Conservation (phyloP, 2,329 filamentous ascomycete genomes). For the Epichloe sibirici region DNA sequence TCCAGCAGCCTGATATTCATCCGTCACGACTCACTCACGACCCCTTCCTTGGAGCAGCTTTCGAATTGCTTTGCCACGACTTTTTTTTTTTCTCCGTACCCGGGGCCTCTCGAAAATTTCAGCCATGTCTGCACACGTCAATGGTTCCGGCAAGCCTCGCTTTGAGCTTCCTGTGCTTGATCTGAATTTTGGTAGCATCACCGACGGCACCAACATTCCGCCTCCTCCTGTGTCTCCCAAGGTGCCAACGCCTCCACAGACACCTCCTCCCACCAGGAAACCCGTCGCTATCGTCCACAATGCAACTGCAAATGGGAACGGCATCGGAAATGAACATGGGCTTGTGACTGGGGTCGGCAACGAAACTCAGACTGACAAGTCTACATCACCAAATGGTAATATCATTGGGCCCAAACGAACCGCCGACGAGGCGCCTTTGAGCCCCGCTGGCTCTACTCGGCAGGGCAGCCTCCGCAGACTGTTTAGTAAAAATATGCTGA, state of each 20-base stretch:
- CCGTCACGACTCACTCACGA: not conserved
- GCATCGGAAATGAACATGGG: not conserved
- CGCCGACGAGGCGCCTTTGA: conserved; percentile 38
- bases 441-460: conserved; percentile 38
- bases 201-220: conserved; percentile 49
- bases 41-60: not conserved
- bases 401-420: conserved; percentile 34
- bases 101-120: not conserved
- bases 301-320: conserved; percentile 1
- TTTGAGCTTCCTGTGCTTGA: conserved; percentile 48
- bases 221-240: conserved; percentile 45
- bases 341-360: not conserved
- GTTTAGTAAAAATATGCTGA: conserved; percentile 43
- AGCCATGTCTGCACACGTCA: conserved; percentile 21
- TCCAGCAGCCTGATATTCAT: not conserved
- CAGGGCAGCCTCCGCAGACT: conserved; percentile 45
- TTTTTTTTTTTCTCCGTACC: not conserved
- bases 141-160: conserved; percentile 19
- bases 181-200: conserved; percentile 46
- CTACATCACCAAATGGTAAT: conserved; percentile 24
- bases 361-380: conserved; percentile 4
- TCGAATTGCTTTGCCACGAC: not conserved
- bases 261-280: conserved; percentile 17
- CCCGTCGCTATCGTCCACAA: conserved; percentile 3
- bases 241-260: conserved; percentile 31